These are phyloP conservation scores for Lachnellula subtilissima DNA, from an alignment of 2,329 filamentous ascomycete genomes.

Conservation along the genomic window DNA sequence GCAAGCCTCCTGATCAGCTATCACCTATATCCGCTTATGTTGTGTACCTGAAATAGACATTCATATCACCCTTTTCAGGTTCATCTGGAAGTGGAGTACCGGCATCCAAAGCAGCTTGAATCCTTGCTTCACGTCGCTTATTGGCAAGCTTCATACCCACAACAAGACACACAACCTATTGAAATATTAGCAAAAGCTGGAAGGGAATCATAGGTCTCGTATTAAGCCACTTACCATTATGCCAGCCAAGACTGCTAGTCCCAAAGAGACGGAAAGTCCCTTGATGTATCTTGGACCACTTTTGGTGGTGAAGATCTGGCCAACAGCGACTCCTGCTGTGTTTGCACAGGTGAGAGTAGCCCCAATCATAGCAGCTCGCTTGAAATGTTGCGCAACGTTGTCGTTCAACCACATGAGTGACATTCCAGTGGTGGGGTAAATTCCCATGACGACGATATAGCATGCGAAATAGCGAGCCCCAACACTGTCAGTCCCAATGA, in stretches of 20 bases:
- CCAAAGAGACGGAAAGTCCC: constrained; percentile 4
- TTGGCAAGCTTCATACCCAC: constrained; percentile 7
- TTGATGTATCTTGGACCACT: constrained; percentile 9
- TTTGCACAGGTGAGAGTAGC: constrained; percentile 42
- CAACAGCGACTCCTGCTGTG: constrained; percentile 36
- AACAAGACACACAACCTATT: background rate
- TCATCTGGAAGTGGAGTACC: constrained; percentile 6
- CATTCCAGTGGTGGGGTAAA: constrained; percentile 43
- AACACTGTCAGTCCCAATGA: constrained; percentile 38
- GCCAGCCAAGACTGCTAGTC: constrained; percentile 3
- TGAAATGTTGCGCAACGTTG: constrained; percentile 41
- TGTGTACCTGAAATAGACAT: constrained; percentile 9
- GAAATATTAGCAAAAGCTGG: background rate
- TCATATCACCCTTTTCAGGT: constrained; percentile 10
- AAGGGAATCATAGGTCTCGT: too few relatives aligned
- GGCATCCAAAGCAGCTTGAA: constrained; percentile 3
- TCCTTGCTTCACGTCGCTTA: constrained; percentile 1
- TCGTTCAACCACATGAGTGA: constrained; percentile 42
- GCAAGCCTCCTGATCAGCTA: too few relatives aligned
- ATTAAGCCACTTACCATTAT: background rate
- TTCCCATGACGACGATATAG: constrained; percentile 40
- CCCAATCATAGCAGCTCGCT: constrained; percentile 42
- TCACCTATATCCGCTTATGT: background rate
- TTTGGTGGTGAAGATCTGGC: constrained; percentile 9
- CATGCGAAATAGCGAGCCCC: constrained; percentile 46